Evolutionary conservation across 495 filamentous ascomycete genomes (phyloP).

Genomic region (Penicillium cosmopolitanum): DNA sequence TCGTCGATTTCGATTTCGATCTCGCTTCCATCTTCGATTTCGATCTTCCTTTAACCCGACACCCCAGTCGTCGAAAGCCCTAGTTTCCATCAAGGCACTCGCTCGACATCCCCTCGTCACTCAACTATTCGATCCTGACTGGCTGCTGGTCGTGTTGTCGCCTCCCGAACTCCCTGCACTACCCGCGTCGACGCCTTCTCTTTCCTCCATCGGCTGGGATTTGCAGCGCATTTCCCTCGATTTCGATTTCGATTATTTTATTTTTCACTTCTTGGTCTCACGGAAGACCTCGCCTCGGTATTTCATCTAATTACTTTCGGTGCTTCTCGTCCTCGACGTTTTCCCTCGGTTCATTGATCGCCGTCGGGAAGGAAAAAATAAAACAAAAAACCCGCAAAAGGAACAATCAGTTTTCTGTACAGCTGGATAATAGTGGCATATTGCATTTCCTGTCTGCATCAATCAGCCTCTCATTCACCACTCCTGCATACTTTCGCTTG

Average conservation of each 20-base stretch:
- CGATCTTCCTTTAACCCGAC: conserved; percentile 9
- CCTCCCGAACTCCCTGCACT: conserved; percentile 11
- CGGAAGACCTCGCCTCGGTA: conserved; percentile 22
- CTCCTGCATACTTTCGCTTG: conserved; percentile 26
- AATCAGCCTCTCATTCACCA: conserved; percentile 21
- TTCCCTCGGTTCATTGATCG: conserved; percentile 9
- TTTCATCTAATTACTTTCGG: conserved; percentile 24
- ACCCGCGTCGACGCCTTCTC: conserved; percentile 27
- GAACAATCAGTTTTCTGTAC: conserved; percentile 22
- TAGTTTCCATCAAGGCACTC: conserved; percentile 1
- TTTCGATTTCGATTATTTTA: conserved; percentile 21
- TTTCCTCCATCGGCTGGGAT: conserved; percentile 33
- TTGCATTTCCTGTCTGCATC: conserved; percentile 15
- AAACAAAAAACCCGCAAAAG: conserved; percentile 3
- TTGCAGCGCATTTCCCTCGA: conserved; percentile 51
- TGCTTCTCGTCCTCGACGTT: conserved; percentile 8
- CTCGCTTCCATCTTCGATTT: not conserved
- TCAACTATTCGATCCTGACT: conserved; percentile 15
- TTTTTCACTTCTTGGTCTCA: conserved; percentile 20
- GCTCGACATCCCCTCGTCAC: not conserved
- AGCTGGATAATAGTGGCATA: conserved; percentile 28
- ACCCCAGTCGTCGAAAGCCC: not conserved
- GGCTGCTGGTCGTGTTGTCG: conserved; percentile 23
- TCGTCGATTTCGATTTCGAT: conserved; percentile 10
- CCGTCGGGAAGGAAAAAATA: conserved; percentile 2